Base-by-base conservation (phyloP, 768 basidiomycete genomes). In the Boletus vermiculosoides region DNA sequence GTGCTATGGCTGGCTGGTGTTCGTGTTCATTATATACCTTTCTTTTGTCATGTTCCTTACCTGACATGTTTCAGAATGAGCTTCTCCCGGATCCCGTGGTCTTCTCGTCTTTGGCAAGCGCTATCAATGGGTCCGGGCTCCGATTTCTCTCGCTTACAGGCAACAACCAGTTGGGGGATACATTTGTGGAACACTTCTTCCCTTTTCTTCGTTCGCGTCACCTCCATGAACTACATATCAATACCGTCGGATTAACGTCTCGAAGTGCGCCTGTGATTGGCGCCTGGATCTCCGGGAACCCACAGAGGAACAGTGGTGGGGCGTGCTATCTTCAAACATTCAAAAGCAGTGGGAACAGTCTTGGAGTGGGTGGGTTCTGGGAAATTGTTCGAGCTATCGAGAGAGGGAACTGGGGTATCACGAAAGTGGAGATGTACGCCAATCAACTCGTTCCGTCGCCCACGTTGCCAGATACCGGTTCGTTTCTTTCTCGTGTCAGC, bases 1-100 rank as follows among this genome's bases (percentile, higher is more conserved):
- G 71, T 69, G 48, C 61, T 88, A 31, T 79, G 79, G 63, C 67
- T 88, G 11, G 80, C 82, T 63, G 78, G 81, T 64, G 87, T 87
- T 60, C 63, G 83, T 73, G 20, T 18, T 48, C 34, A 30, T 50
- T 20, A 7, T 28, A 39, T 52, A 2, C 22, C 15, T 22, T 44
- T 41, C 20, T 46, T 28, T 28, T 15, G 45, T 25, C 36, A 12
- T 36, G 23, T 22, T 22, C 25, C 48, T 52, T 22, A 59, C 20
- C 25, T 54, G 30, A 40, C 23, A 70, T 70, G 65, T 73, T 61
- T 63, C 59, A 75, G 79, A 82, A 83, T 56, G 47, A 37, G 3
- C 76, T 83, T 57, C 67, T 68, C 6, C 71, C 72, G 6, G 73
- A 81, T 49, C 46, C 74, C 1, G 64, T 61, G 1, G 70, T 72